A percentile compares a stretch with the other conserved stretches of the same genome.
These are phyloP conservation scores for Pinus tabuliformis DNA, from an alignment of 75 land plant species.

Conservation along the genomic window DNA sequence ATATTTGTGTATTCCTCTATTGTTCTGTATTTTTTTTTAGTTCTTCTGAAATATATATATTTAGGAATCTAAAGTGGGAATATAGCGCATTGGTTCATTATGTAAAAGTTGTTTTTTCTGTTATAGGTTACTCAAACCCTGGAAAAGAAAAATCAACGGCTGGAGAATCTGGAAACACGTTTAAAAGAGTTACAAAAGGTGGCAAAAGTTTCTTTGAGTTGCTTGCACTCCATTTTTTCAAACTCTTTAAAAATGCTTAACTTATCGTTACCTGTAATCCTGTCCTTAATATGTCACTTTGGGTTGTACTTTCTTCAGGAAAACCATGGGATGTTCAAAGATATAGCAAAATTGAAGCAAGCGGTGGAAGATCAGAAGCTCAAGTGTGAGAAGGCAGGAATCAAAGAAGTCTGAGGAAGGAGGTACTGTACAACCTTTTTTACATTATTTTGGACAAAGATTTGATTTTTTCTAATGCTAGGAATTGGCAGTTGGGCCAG, in stretches of 20 bases:
- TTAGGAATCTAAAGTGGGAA: not conserved
- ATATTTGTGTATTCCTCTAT: not conserved
- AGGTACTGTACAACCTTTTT: not conserved
- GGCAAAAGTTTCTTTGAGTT: not conserved
- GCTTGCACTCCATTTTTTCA: not conserved
- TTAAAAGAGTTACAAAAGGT: constrained; percentile 4
- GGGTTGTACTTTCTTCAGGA: not conserved
- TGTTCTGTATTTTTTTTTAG: not conserved
- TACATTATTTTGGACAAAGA: not conserved
- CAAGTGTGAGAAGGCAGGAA: not conserved
- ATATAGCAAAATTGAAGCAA: not conserved
- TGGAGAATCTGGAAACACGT: constrained; percentile 2
- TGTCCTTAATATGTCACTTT: not conserved
- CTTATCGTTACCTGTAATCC: not conserved
- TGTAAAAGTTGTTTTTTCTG: not conserved
- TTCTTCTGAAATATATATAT: not conserved
- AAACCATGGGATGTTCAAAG: not conserved
- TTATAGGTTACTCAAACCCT: not conserved
- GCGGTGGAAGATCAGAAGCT: not conserved
- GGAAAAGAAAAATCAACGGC: not conserved
- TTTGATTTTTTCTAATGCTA: too few species aligned
- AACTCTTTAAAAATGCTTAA: not conserved
- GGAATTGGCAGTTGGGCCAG: too few species aligned
- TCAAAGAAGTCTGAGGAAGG: not conserved
- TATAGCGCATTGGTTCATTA: not conserved